Conservation (phyloP, 2,329 filamentous ascomycete species). For the Phyllosticta capitalensis region DNA sequence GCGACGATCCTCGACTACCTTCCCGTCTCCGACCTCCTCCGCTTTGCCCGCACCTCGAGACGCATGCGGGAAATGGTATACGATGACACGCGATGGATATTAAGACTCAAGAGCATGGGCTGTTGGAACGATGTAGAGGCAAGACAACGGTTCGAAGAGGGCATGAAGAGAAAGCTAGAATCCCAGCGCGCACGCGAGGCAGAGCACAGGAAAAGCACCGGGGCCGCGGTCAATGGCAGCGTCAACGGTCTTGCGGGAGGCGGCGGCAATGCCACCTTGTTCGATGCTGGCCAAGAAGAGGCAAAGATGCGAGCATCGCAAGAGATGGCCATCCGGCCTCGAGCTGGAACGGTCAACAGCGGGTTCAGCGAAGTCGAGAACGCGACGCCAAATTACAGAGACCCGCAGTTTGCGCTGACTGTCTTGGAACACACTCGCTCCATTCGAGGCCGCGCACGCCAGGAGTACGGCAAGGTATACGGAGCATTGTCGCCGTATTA, state of each 20-base stretch:
- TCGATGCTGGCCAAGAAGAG: constrained; percentile 63
- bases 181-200: constrained; percentile 37
- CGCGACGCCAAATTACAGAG: constrained; percentile 26
- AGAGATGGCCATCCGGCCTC: constrained; percentile 12
- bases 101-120: constrained; percentile 73
- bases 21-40: constrained; percentile 72
- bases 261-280: constrained; percentile 46
- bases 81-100: constrained; percentile 92
- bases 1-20: constrained; percentile 83
- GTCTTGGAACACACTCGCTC: constrained; percentile 65
- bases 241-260: constrained; percentile 28
- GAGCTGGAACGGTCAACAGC: constrained; percentile 41
- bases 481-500: constrained; percentile 85
- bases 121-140: constrained; percentile 90
- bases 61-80: constrained; percentile 97
- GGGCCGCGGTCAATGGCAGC: constrained; percentile 23
- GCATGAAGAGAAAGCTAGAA: constrained; percentile 48
- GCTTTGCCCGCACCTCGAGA: constrained; percentile 73
- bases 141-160: constrained; percentile 67
- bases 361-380: constrained; percentile 66
- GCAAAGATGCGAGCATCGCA: constrained; percentile 41
- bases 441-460: constrained; percentile 71
- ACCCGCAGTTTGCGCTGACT: constrained; percentile 56
- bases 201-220: constrained; percentile 31
- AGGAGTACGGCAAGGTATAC: constrained; percentile 87